Conservation (phyloP, 306 rosid genomes). For the Begonia masoniana region DNA sequence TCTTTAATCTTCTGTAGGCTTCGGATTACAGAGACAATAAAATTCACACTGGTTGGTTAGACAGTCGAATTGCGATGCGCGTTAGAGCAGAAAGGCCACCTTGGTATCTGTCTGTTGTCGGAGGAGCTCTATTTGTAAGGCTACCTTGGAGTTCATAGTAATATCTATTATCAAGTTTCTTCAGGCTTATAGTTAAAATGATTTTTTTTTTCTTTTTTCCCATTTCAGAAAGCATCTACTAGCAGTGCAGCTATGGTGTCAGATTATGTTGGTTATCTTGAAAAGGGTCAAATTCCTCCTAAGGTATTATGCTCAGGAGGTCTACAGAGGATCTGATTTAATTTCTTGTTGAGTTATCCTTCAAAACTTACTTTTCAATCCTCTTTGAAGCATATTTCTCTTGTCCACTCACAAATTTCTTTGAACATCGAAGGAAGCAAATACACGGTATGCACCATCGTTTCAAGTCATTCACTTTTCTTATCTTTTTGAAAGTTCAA, state of each 20-base stretch:
- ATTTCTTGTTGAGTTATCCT: slow-evolving; percentile 11
- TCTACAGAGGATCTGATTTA: slow-evolving; percentile 5
- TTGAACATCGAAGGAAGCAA: slow-evolving; percentile 98
- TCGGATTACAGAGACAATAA: slow-evolving; percentile 85
- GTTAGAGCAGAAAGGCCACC: slow-evolving; percentile 99
- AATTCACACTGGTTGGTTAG: slow-evolving; percentile 98
- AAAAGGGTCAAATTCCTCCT: slow-evolving; percentile 98
- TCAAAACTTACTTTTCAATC: slow-evolving; percentile 15
- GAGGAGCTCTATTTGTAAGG: slow-evolving; percentile 88
- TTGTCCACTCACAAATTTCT: slow-evolving; percentile 87
- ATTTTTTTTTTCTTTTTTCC: slow-evolving; percentile 11
- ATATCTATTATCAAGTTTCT: not conserved
- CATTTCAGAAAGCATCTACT: slow-evolving; percentile 80
- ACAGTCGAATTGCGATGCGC: slow-evolving; percentile 97
- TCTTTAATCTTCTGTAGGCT: slow-evolving; percentile 41
- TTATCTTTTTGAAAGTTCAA: too few species aligned
- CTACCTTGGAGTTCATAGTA: slow-evolving; percentile 2
- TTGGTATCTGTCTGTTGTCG: slow-evolving; percentile 96
- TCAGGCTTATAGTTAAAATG: slow-evolving; percentile 5
- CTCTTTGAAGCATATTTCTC: slow-evolving; percentile 76
- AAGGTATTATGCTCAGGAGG: slow-evolving; percentile 41
- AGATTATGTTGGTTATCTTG: slow-evolving; percentile 92
- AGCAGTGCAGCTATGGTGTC: slow-evolving; percentile 97
- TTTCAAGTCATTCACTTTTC: not conserved
- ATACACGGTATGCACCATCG: slow-evolving; percentile 44